Conservation (phyloP, 2,329 filamentous ascomycete species). For the Monilinia vaccinii-corymbosi region DNA sequence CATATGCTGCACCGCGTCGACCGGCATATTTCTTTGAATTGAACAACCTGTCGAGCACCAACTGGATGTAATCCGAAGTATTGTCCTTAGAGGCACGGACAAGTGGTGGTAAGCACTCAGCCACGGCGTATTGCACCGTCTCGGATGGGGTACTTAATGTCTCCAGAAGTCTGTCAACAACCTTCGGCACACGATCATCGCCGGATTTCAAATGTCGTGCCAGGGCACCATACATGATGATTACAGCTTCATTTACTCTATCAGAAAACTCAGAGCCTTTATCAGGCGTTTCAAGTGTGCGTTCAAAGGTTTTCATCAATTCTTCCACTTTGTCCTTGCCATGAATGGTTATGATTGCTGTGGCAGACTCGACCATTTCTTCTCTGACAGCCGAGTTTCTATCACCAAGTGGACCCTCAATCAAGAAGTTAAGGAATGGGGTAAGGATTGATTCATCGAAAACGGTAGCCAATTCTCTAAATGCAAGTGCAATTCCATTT, state of each 20-base stretch:
- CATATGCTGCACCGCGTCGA: constrained; percentile 89
- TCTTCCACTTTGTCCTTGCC: constrained; percentile 77
- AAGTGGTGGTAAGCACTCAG: constrained; percentile 87
- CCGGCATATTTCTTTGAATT: constrained; percentile 86
- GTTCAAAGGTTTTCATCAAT: constrained; percentile 87
- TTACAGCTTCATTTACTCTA: constrained; percentile 90
- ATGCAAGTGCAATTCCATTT: constrained; percentile 80
- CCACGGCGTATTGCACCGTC: constrained; percentile 92
- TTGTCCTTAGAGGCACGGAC: constrained; percentile 72
- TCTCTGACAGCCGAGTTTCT: constrained; percentile 65
- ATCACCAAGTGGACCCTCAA: constrained; percentile 85
- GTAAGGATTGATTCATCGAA: constrained; percentile 64
- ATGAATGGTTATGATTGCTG: constrained; percentile 68
- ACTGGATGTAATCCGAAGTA: constrained; percentile 68
- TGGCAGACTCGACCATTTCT: constrained; percentile 89
- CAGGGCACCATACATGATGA: constrained; percentile 92
- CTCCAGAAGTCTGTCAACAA: constrained; percentile 75
- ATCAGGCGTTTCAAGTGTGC: constrained; percentile 75
- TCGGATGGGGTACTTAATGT: constrained; percentile 93
- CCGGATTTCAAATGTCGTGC: constrained; percentile 77
- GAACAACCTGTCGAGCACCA: constrained; percentile 74
- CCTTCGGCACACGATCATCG: constrained; percentile 80
- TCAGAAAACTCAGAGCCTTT: constrained; percentile 75
- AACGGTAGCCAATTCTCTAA: constrained; percentile 67
- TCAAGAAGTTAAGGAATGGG: constrained; percentile 73